Evolutionary conservation across 306 rosid species (phyloP), one percentile per base, ranked within the genome.

Genomic region (Chamaecrista fasciculata): DNA sequence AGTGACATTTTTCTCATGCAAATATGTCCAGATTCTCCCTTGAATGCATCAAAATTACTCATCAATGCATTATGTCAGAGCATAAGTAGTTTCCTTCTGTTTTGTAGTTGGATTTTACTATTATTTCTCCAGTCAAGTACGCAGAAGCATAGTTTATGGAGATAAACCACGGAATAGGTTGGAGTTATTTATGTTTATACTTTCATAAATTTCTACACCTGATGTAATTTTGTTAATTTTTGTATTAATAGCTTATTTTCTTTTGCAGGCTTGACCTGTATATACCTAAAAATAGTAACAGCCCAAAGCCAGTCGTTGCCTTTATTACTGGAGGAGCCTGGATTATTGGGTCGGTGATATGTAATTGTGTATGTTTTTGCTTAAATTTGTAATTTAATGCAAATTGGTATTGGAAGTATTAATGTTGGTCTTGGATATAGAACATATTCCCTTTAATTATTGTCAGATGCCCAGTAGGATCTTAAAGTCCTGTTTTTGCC

Each of bases 261-360:
- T 73, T 76, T 33, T 79, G 66, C 82, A 90, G 98, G 84, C 87
- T 93, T 76, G 97, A 93, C 83, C 81, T 93, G 62, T 93, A 90
- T 73, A 66, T 93, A 34, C 98, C 98, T 29, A 90, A 83, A 80
- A 73, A 74, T 74, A 62, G 33, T 11, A 73, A 79, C 48, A 78
- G 87, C 33, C 87, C 88, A 43, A 93, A 90, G 73, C 96, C 98
- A 43, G 98, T 93, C 63, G 81, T 93, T 77, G 97, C 91, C 53
- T 88, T 93, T 82, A 56, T 93, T 72, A 93, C 96, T 58, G 98
- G 97, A 59, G 97, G 98, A 70, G 98, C 98, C 74, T 92, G 98
- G 98, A 87, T 90, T 83, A 87, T 92, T 37, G 98, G 98, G 98
- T 93, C 80, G 71, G 89, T 78, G 69, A 69, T 39, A 2, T 58